Evolutionary conservation across 169 alveolate genomes (phyloP).

Genomic region (Eimeria praecox): DNA sequence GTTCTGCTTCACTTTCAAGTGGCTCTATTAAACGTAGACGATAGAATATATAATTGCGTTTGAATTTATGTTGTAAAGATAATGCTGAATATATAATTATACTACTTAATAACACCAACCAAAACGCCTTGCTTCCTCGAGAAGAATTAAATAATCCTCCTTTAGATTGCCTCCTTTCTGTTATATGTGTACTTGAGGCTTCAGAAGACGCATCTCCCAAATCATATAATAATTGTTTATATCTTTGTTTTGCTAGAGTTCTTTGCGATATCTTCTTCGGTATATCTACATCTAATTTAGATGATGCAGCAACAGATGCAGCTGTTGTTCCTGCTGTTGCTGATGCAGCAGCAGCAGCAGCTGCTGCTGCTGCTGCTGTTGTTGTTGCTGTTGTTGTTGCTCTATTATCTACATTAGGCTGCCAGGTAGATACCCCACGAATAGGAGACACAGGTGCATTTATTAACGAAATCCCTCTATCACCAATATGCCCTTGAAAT

Average conservation of each 20-base stretch:
- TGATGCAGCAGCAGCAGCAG: background rate
- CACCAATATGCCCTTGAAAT: too few species aligned
- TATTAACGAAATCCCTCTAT: too few species aligned
- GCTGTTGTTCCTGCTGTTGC: slow-evolving; percentile 31
- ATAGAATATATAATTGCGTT: background rate
- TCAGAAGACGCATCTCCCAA: background rate
- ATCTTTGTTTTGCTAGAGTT: background rate
- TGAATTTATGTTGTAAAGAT: background rate
- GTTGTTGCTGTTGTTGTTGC: too few species aligned
- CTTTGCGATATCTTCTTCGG: background rate
- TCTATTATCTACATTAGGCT: too few species aligned
- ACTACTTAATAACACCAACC: background rate
- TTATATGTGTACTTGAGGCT: background rate
- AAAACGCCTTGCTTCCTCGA: background rate
- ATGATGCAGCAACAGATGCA: slow-evolving; percentile 13
- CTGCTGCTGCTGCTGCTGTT: too few species aligned
- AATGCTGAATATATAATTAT: background rate
- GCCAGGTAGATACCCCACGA: too few species aligned
- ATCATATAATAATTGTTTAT: background rate
- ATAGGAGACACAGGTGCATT: too few species aligned
- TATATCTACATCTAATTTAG: background rate
- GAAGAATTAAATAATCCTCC: background rate
- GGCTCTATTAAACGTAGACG: background rate
- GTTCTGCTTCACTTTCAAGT: background rate
- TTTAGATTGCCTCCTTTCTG: background rate